Evolutionary conservation across 495 filamentous ascomycete species (phyloP), one percentile per base, ranked within the genome.

Genomic region (Penicillium waksmanii): DNA sequence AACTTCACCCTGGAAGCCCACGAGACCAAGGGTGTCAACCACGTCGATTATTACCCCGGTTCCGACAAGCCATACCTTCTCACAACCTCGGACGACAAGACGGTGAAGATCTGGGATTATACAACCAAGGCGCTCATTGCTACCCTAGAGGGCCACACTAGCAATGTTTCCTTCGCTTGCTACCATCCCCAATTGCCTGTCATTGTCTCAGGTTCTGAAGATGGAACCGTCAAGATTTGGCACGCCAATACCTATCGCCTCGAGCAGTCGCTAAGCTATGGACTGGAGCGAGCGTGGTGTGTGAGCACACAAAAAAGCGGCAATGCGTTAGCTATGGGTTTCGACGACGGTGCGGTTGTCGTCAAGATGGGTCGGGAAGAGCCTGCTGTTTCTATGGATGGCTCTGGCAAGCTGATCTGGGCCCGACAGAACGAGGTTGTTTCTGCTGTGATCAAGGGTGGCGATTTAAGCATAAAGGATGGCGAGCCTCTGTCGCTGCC

Each of bases 81-180:
- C 55, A 98, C 95, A 17, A 97, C 95, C 27, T 97, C 92, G 6
- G 95, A 97, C 71, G 95, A 98, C 71, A 86, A 89, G 65, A 96
- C 91, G 1, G 89, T 94, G 57, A 92, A 99, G 84, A 84, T 99
- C 35, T 99, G 95, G 96, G 96, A 98, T 70, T 97, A 98, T 77
- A 98, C 95, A 3, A 98, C 94, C 33, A 98, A 98, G 76, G 93
- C 92, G 40, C 83, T 97, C 43, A 97, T 98, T 70, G 94, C 94
- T 25, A 98, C 94, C 31, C 79, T 99, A 25, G 95, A 99, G 76
- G 96, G 96, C 47, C 95, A 99, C 67, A 96, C 94, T 7, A 96
- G 91, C 76, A 99, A 99, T 66, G 95, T 99, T n/a, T 96, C 92
- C 8, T 99, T 98, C 67, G 95, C 95, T 18, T 96, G 93, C 76